These are phyloP conservation scores for Malassezia arunalokei DNA, from an alignment of 1,284 basidiomycete species.

Conservation along the genomic window DNA sequence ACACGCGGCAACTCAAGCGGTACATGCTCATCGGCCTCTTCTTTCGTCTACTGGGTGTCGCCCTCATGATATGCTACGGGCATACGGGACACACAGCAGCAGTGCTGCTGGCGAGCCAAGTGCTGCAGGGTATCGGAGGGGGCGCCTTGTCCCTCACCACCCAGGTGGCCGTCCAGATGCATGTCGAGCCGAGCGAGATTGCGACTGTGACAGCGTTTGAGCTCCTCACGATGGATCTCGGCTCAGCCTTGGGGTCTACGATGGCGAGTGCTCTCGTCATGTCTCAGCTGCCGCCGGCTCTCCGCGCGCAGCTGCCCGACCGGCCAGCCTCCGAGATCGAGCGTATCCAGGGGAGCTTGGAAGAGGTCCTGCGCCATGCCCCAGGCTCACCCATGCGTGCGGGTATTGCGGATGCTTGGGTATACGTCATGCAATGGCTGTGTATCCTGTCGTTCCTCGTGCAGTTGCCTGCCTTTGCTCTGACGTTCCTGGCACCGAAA, in stretches of 20 bases:
- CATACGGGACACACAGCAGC: slow-evolving; percentile 54
- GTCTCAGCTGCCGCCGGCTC: slow-evolving; percentile 54
- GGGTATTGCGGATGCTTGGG: slow-evolving; percentile 45
- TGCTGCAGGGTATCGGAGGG: slow-evolving; percentile 66
- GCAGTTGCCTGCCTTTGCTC: slow-evolving; percentile 32
- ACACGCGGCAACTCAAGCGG: slow-evolving; percentile 55
- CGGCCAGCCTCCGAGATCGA: slow-evolving; percentile 36
- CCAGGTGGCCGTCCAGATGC: slow-evolving; percentile 66
- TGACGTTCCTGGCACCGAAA: slow-evolving; percentile 33
- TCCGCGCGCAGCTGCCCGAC: slow-evolving; percentile 51
- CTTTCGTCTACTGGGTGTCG: slow-evolving; percentile 59
- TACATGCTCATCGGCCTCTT: slow-evolving; percentile 58
- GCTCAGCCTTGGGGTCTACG: slow-evolving; percentile 60
- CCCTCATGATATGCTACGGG: slow-evolving; percentile 50
- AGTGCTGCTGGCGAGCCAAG: slow-evolving; percentile 49
- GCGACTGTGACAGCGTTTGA: slow-evolving; percentile 71
- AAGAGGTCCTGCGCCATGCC: slow-evolving; percentile 42
- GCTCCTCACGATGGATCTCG: slow-evolving; percentile 66
- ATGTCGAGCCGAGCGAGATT: slow-evolving; percentile 62
- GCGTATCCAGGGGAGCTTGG: slow-evolving; percentile 36
- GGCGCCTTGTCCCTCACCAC: slow-evolving; percentile 61
- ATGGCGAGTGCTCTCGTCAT: slow-evolving; percentile 55
- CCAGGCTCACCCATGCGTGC: slow-evolving; percentile 30
- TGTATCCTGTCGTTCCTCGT: slow-evolving; percentile 33
- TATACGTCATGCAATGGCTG: slow-evolving; percentile 34